Evolutionary conservation across 306 rosid species (phyloP).

Genomic region (Dalbergia cultrata): DNA sequence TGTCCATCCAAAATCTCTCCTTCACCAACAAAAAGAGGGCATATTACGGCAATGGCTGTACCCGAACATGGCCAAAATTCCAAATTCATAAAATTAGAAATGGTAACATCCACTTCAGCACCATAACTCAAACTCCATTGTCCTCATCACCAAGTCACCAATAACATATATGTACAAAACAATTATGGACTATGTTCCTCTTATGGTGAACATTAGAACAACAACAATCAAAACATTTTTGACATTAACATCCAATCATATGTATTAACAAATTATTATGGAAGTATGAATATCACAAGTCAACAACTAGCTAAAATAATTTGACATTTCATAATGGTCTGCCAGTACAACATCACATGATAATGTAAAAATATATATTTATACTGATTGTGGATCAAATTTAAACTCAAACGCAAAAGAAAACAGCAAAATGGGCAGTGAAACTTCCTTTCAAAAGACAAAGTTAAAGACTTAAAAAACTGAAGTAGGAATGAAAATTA

Average conservation of each 20-base stretch:
- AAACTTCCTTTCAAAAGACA: slow-evolving; percentile 23
- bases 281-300: neutral
- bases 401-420: neutral
- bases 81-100: slow-evolving; percentile 36
- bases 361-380: neutral
- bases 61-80: slow-evolving; percentile 45
- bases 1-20: slow-evolving; percentile 69
- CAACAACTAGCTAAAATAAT: neutral
- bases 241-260: neutral
- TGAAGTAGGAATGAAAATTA: slow-evolving; percentile 35
- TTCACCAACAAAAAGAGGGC: slow-evolving; percentile 71
- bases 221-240: neutral
- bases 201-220: slow-evolving; percentile 6
- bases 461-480: neutral
- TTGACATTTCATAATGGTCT: neutral
- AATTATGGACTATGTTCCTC: slow-evolving; percentile 16
- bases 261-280: neutral
- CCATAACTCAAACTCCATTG: slow-evolving; percentile 10
- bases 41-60: slow-evolving; percentile 73
- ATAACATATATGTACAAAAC: neutral
- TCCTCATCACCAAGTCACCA: slow-evolving; percentile 3
- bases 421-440: slow-evolving; percentile 25
- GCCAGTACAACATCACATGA: neutral
- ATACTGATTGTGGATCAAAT: neutral
- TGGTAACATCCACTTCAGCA: slow-evolving; percentile 5